Percentiles rank a stretch among this genome's conserved stretches.
These are phyloP conservation scores for Petunia axillaris DNA, from an alignment of 257 asterid species.

Conservation along the genomic window DNA sequence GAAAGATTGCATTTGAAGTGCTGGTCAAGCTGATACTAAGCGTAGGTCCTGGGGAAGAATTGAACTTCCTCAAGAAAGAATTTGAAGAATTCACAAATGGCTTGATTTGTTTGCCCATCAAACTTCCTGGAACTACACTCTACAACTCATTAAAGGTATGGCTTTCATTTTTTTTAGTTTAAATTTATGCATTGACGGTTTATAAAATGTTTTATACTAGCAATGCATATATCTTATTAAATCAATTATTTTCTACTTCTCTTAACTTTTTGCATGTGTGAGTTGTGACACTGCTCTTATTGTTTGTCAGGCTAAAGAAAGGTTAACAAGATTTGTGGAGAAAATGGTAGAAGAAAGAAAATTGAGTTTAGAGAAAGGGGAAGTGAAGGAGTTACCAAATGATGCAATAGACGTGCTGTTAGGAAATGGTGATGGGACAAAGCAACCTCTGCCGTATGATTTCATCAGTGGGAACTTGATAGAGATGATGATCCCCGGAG, in stretches of 20 bases:
- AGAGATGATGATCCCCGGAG: slow-evolving; percentile 98
- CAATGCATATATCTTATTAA: background rate
- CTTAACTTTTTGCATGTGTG: background rate
- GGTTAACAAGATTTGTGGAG: slow-evolving; percentile 57
- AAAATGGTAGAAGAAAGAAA: slow-evolving; percentile 60
- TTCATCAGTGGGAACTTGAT: slow-evolving; percentile 68
- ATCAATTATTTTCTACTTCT: too few species aligned
- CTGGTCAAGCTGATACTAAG: slow-evolving; percentile 73
- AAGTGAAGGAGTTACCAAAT: slow-evolving; percentile 28
- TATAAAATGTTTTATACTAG: background rate
- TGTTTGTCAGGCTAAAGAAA: slow-evolving; percentile 66
- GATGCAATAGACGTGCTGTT: slow-evolving; percentile 76
- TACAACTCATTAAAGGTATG: slow-evolving; percentile 83
- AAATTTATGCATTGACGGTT: background rate
- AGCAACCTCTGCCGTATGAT: slow-evolving; percentile 54
- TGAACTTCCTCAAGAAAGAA: slow-evolving; percentile 66
- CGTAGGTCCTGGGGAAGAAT: slow-evolving; percentile 75
- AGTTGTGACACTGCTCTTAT: background rate
- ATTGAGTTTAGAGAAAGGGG: slow-evolving; percentile 37
- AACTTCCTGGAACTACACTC: slow-evolving; percentile 84
- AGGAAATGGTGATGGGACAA: slow-evolving; percentile 56
- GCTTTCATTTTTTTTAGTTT: background rate
- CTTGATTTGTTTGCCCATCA: slow-evolving; percentile 85
- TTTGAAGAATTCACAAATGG: slow-evolving; percentile 89
- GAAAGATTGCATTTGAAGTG: slow-evolving; percentile 85